Evolutionary conservation across 257 asterid species (phyloP).

Genomic region (Lithospermum erythrorhizon): DNA sequence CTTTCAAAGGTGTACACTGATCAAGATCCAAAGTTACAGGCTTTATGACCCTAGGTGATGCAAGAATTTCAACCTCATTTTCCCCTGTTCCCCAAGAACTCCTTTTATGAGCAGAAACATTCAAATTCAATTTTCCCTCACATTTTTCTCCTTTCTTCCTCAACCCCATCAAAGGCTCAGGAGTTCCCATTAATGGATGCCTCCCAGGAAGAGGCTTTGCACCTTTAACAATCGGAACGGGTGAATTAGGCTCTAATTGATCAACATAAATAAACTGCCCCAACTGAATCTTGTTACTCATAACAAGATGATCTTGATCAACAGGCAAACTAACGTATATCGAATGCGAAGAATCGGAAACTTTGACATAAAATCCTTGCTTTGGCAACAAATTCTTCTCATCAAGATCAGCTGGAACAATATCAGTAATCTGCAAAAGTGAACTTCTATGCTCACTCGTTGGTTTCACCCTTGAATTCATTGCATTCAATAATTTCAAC

Average conservation of each 20-base stretch:
- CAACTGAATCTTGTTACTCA: slow-evolving; percentile 79
- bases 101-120: slow-evolving; percentile 49
- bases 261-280: slow-evolving; percentile 86
- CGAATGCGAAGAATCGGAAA: slow-evolving; percentile 84
- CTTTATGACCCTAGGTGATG: slow-evolving; percentile 51
- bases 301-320: slow-evolving; percentile 84
- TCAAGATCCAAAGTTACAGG: slow-evolving; percentile 82
- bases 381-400: slow-evolving; percentile 71
- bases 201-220: slow-evolving; percentile 75
- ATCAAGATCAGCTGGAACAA: slow-evolving; percentile 87
- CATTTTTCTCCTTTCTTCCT: slow-evolving; percentile 49
- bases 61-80: slow-evolving; percentile 20
- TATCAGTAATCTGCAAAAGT: slow-evolving; percentile 74
- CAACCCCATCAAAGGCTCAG: slow-evolving; percentile 82
- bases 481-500: slow-evolving; percentile 58
- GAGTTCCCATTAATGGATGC: slow-evolving; percentile 77
- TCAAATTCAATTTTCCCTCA: slow-evolving; percentile 17
- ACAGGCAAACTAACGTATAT: slow-evolving; percentile 66
- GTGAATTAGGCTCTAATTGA: slow-evolving; percentile 71
- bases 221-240: slow-evolving; percentile 71
- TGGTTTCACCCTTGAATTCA: slow-evolving; percentile 70
- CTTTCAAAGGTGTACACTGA: slow-evolving; percentile 79
- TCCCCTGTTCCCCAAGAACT: slow-evolving; percentile 67
- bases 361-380: slow-evolving; percentile 73
- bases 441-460: slow-evolving; percentile 81